Evolutionary conservation across 2,329 filamentous ascomycete genomes (phyloP), one percentile per base, ranked within the genome.

Genomic region (Gremmenia infestans): DNA sequence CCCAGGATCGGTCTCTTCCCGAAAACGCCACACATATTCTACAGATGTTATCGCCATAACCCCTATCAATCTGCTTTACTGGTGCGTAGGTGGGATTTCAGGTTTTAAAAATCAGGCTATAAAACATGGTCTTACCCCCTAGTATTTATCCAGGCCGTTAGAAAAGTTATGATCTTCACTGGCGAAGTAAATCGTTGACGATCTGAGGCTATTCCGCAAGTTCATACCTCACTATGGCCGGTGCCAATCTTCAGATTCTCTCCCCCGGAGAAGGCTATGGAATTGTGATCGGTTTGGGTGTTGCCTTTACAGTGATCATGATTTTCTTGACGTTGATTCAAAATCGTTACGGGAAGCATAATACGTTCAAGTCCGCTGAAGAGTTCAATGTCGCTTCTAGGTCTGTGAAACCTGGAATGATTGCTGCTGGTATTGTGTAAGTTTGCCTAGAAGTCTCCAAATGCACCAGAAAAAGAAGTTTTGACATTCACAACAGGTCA

Each of bases 281-380:
- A 3, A 59, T 60, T 32, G 55, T 60, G 14, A 35, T 61, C 19
- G 59, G 57, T 4, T 28, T 61, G 7, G 57, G 59, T 23, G 36
- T 53, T 36, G 50, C 42, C 14, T 60, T 61, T 42, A 53, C 57
- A 12, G 22, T 59, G 9, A 53, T 56, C 23, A 59, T 56, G 50
- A 35, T 50, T n/a, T 19, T 22, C 11, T 17, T 55, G 5, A 51
- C 55, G n/a, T 53, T 50, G 50, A 47, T 59, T 4, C 56, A 54
- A 37, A 54, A 49, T 43, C 46, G 52, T 14, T 50, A 54, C 25
- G 52, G 52, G 17, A 23, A 45, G 40, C 52, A 53, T 22, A 53
- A 53, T 46, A 53, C 43, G 6, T 53, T 53, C 43, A 53, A 53
- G 23, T 53, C 52, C 4, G 48, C 52, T 8, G 52, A 54, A 25